These are phyloP conservation scores for Carex myosuroides DNA, from an alignment of 176 grass and related monocot genomes.

Conservation along the genomic window DNA sequence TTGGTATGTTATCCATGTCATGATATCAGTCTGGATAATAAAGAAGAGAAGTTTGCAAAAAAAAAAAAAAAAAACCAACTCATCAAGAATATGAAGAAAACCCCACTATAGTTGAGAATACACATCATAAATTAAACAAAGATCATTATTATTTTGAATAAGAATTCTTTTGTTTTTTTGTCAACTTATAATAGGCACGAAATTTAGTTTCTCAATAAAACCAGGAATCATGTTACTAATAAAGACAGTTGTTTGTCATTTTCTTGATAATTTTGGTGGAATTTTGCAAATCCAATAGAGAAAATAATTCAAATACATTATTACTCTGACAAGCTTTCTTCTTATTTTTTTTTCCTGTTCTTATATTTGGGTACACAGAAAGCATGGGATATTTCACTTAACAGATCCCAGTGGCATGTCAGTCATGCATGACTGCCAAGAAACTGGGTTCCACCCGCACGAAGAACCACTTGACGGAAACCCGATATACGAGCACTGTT, in stretches of 20 bases:
- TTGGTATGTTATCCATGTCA: not conserved
- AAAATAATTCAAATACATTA: not conserved
- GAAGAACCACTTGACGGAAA: slow-evolving; percentile 71
- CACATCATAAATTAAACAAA: not conserved
- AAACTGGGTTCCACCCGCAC: slow-evolving; percentile 94
- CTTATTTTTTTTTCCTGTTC: not conserved
- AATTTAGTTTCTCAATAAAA: not conserved
- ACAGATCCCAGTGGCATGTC: slow-evolving; percentile 87
- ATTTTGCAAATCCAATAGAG: not conserved
- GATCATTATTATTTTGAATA: not conserved
- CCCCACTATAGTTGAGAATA: not conserved
- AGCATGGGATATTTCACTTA: slow-evolving; percentile 97
- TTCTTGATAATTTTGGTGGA: not conserved
- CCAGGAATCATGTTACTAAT: not conserved
- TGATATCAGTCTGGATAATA: not conserved
- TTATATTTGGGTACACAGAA: slow-evolving; percentile 50
- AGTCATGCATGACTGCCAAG: slow-evolving; percentile 85
- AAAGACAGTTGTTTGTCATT: not conserved
- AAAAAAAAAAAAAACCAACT: not conserved
- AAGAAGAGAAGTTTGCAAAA: not conserved
- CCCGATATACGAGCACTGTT: slow-evolving; percentile 83
- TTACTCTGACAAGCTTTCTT: not conserved
- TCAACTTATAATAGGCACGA: not conserved
- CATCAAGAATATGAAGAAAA: not conserved
- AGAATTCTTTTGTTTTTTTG: not conserved